These are phyloP conservation scores for Lentinula edodes DNA, from an alignment of 768 basidiomycete species.

Conservation along the genomic window DNA sequence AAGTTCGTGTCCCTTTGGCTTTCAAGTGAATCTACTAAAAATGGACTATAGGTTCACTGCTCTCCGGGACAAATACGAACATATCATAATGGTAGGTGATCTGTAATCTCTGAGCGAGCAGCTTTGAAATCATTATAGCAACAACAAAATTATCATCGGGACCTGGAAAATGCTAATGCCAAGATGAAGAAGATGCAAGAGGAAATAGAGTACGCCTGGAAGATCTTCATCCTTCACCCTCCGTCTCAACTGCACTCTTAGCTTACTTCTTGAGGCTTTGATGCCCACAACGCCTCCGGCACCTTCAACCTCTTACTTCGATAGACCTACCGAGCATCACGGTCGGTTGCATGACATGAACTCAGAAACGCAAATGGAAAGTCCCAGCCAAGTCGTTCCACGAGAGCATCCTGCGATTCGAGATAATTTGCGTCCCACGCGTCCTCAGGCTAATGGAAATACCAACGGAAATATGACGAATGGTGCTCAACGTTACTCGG, in stretches of 20 bases:
- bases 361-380: neutral
- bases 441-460: neutral
- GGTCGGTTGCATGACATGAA: neutral
- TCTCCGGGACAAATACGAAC: slow-evolving; percentile 41
- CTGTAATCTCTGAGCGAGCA: neutral
- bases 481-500: neutral
- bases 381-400: neutral
- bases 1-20: neutral
- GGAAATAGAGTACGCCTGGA: slow-evolving; percentile 40
- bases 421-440: neutral
- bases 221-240: neutral
- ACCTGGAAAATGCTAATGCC: slow-evolving; percentile 31
- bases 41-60: slow-evolving; percentile 33
- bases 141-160: slow-evolving; percentile 30
- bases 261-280: slow-evolving; percentile 6
- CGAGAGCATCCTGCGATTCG: neutral
- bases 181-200: slow-evolving; percentile 41
- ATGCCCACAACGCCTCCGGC: slow-evolving; percentile 5
- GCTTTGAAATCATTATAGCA: slow-evolving; percentile 18
- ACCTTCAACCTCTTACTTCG: neutral
- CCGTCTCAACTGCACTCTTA: neutral
- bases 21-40: neutral
- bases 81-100: slow-evolving; percentile 31
- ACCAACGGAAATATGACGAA: neutral
- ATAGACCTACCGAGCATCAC: neutral